These are phyloP conservation scores for Favolaschia claudopus DNA, from an alignment of 768 basidiomycete genomes.

Conservation along the genomic window DNA sequence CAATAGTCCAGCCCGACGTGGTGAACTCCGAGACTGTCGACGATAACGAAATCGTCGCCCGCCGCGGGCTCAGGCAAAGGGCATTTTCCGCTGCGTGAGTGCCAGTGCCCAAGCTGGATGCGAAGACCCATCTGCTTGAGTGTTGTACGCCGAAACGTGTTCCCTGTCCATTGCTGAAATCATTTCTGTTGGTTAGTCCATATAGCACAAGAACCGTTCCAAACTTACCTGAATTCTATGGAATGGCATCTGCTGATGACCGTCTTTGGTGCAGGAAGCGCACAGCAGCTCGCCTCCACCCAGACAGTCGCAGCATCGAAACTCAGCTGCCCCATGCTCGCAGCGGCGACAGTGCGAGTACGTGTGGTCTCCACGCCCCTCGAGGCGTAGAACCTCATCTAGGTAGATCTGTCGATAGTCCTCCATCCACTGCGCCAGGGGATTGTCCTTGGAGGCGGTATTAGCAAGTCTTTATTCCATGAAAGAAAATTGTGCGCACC, in stretches of 20 bases:
- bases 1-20: no score
- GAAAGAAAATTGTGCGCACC: no score
- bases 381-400: constrained; percentile 23
- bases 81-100: not conserved
- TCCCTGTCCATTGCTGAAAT: constrained; percentile 19
- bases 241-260: constrained; percentile 7
- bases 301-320: constrained; percentile 21
- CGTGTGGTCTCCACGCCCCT: not conserved
- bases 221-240: constrained; percentile 18
- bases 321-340: not conserved
- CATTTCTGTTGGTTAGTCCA: not conserved
- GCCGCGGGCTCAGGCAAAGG: not conserved
- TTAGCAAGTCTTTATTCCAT: no score
- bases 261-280: not conserved
- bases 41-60: constrained; percentile 7
- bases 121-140: constrained; percentile 13
- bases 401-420: constrained; percentile 11
- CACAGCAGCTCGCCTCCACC: not conserved
- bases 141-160: not conserved
- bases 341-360: not conserved
- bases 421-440: not conserved
- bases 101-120: constrained; percentile 20
- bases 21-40: constrained; percentile 14
- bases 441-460: no score
- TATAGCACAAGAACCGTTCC: not conserved